Evolutionary conservation across 106 monocot genomes (phyloP).

Genomic region (Vanilla planifolia): DNA sequence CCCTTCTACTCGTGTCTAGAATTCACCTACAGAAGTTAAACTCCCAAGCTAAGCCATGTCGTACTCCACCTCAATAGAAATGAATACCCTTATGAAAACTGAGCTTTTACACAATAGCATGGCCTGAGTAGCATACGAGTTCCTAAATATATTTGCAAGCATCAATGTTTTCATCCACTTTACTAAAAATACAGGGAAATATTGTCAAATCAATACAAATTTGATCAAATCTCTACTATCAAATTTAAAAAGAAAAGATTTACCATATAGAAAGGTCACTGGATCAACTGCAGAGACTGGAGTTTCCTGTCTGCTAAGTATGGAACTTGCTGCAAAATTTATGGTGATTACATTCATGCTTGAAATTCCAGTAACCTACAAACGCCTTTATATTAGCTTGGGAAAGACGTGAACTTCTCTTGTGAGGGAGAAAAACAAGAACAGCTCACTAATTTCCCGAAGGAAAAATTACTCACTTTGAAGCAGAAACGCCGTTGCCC

Average conservation of each 20-base stretch:
- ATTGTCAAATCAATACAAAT: too few species aligned
- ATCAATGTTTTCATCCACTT: too few species aligned
- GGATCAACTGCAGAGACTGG: conserved; percentile 39
- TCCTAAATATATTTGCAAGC: too few species aligned
- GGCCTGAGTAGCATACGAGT: too few species aligned
- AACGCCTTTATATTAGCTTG: background rate
- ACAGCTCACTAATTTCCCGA: background rate
- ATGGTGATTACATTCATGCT: conserved; percentile 44
- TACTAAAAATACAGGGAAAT: too few species aligned
- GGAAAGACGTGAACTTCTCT: background rate
- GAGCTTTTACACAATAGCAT: too few species aligned
- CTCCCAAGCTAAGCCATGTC: too few species aligned
- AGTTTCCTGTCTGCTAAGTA: conserved; percentile 64
- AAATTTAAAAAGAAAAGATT: background rate
- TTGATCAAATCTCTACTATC: background rate
- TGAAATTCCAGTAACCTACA: conserved; percentile 40
- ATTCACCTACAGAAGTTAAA: too few species aligned
- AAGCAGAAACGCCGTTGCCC: conserved; percentile 79
- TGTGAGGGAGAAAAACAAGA: background rate
- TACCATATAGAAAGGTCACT: conserved; percentile 68
- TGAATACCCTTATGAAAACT: too few species aligned
- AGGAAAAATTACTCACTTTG: conserved; percentile 31
- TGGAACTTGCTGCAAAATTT: conserved; percentile 33
- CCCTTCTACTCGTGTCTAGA: too few species aligned
- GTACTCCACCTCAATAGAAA: too few species aligned